These are phyloP conservation scores for Echinosophora koreensis DNA, from an alignment of 306 rosid species.

Conservation along the genomic window DNA sequence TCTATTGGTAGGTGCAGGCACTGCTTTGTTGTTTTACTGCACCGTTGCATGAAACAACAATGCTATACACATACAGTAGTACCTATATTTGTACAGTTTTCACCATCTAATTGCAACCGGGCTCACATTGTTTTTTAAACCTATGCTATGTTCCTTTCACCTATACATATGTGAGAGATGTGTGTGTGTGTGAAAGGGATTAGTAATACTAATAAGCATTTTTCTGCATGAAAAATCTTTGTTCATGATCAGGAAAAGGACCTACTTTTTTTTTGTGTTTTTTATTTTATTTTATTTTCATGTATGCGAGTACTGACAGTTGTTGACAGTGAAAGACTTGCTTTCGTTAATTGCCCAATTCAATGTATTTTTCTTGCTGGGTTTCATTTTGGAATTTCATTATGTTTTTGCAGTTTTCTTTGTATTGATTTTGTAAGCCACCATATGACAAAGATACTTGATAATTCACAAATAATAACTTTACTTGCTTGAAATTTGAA, in stretches of 20 bases:
- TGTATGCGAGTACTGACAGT: not conserved
- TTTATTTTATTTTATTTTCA: not conserved
- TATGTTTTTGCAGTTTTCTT: slow-evolving; percentile 14
- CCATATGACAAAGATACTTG: not conserved
- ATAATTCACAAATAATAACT: not conserved
- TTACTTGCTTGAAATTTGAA: not conserved
- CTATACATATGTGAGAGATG: not conserved
- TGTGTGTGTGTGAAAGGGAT: not conserved
- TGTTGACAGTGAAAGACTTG: not conserved
- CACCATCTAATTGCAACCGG: not conserved
- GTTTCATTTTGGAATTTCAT: not conserved
- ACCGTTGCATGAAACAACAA: not conserved
- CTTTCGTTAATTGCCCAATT: not conserved
- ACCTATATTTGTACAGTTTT: not conserved
- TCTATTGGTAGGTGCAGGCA: slow-evolving; percentile 9
- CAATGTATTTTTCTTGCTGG: not conserved
- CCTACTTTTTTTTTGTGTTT: not conserved
- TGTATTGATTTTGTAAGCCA: slow-evolving; percentile 14
- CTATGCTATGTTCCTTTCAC: too few species aligned
- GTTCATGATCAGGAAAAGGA: not conserved
- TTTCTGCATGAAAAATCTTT: not conserved
- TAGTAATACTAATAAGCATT: too few species aligned
- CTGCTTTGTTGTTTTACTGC: slow-evolving; percentile 18
- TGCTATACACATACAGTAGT: not conserved
- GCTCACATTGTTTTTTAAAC: not conserved